A percentile compares a stretch with the other conserved stretches of the same genome.
phyloP scores from a whole-genome alignment of 2,329 filamentous ascomycete genomes.

The Penicillium sp. region DNA sequence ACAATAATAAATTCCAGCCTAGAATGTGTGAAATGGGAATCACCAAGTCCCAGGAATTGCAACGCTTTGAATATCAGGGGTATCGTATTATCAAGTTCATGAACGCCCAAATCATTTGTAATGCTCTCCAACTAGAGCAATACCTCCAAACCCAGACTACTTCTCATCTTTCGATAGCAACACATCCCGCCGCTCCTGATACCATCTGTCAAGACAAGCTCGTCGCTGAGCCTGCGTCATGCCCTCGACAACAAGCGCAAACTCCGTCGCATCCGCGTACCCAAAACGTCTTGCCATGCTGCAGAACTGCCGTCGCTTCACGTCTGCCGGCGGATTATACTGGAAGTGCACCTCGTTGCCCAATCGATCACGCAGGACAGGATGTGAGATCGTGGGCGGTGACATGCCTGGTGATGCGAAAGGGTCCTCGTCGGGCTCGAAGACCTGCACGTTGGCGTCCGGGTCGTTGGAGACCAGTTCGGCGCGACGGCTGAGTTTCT shows the following conservation, averaged over 20 bases:
- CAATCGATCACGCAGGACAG: slow-evolving; percentile 21
- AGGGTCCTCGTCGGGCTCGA: slow-evolving; percentile 16
- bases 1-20: no score
- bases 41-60: no score
- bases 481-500: slow-evolving; percentile 70
- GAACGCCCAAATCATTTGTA: no score
- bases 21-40: no score
- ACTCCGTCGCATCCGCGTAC: slow-evolving; percentile 69
- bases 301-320: slow-evolving; percentile 78
- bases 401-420: slow-evolving; percentile 9
- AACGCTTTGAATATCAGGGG: no score
- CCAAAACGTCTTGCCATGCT: slow-evolving; percentile 78
- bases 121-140: no score
- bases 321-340: slow-evolving; percentile 68
- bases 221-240: slow-evolving; percentile 81
- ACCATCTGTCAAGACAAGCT: slow-evolving; percentile 74
- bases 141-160: neutral
- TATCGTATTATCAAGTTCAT: neutral
- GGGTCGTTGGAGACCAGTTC: slow-evolving; percentile 42
- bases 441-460: slow-evolving; percentile 32
- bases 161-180: slow-evolving; percentile 16
- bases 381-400: slow-evolving; percentile 10
- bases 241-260: slow-evolving; percentile 82
- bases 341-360: slow-evolving; percentile 48
- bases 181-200: slow-evolving; percentile 58